Conservation (phyloP, 768 basidiomycete genomes). For the Termitomyces sp. region DNA sequence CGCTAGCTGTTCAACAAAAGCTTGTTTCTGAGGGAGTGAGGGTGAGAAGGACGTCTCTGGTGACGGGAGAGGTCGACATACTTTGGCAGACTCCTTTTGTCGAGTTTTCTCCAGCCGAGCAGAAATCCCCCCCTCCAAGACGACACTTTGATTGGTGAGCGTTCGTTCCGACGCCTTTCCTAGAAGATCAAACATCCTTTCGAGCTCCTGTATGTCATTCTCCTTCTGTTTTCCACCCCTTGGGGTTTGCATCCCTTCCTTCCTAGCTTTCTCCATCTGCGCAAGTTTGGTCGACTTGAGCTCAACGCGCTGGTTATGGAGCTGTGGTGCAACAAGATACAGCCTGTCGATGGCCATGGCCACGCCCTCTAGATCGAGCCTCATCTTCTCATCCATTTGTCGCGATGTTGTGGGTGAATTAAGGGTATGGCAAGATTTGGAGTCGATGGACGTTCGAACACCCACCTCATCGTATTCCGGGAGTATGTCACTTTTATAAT, state of each 20-base stretch:
- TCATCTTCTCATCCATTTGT: slow-evolving; percentile 69
- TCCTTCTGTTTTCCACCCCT: slow-evolving; percentile 42
- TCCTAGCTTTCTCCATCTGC: slow-evolving; percentile 70
- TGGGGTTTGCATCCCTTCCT: slow-evolving; percentile 29
- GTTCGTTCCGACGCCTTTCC: slow-evolving; percentile 68
- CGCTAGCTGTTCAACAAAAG: slow-evolving; percentile 72
- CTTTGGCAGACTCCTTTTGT: slow-evolving; percentile 62
- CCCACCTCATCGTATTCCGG: slow-evolving; percentile 57
- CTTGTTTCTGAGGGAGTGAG: slow-evolving; percentile 48
- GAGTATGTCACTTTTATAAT: slow-evolving; percentile 38
- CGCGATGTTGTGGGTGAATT: slow-evolving; percentile 25
- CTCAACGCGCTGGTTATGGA: slow-evolving; percentile 92
- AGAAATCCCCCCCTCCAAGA: slow-evolving; percentile 60
- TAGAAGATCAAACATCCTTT: slow-evolving; percentile 67
- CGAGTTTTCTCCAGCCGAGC: slow-evolving; percentile 51
- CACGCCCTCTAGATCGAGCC: slow-evolving; percentile 81
- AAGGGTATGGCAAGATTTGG: slow-evolving; percentile 20
- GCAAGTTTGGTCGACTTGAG: slow-evolving; percentile 67
- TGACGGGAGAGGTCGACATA: slow-evolving; percentile 22
- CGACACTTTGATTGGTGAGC: slow-evolving; percentile 65
- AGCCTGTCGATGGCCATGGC: slow-evolving; percentile 87
- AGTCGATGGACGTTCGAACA: slow-evolving; percentile 34
- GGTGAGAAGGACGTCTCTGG: background rate
- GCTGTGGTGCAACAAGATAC: slow-evolving; percentile 81
- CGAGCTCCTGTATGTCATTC: slow-evolving; percentile 53